These are phyloP conservation scores for Heliosperma pusillum DNA, from an alignment of 148 eudicot genomes.

Conservation along the genomic window DNA sequence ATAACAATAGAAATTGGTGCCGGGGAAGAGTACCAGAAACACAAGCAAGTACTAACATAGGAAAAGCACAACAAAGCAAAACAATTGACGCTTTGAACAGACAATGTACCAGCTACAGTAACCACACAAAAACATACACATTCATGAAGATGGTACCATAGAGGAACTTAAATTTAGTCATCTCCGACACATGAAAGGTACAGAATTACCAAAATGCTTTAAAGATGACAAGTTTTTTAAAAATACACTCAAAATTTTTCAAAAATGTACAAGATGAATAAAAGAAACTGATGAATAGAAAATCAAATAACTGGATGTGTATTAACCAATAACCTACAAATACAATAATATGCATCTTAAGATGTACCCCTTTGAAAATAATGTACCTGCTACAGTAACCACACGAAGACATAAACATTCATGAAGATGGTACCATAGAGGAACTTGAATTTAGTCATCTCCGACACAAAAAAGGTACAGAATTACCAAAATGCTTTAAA, in stretches of 20 bases:
- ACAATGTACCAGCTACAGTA: conserved; percentile 27
- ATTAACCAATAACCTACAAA: too few species aligned
- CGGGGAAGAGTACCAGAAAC: not conserved
- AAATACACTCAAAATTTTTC: too few species aligned
- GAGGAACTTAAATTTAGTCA: conserved; percentile 37
- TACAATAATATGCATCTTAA: too few species aligned
- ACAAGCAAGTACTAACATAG: not conserved
- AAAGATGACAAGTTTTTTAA: not conserved
- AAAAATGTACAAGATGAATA: too few species aligned
- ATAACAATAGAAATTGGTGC: not conserved
- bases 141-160: conserved; percentile 25
- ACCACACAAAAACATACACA: conserved; percentile 20
- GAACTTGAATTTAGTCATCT: conserved; percentile 39
- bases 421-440: conserved; percentile 24
- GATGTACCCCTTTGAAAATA: too few species aligned
- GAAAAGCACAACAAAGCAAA: not conserved
- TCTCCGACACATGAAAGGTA: conserved; percentile 58
- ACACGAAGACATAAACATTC: conserved; percentile 26
- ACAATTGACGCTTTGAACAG: not conserved
- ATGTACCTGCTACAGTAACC: conserved; percentile 13
- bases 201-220: conserved; percentile 6
- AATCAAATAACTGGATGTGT: too few species aligned
- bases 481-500: conserved; percentile 46
- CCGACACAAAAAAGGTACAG: conserved; percentile 49
- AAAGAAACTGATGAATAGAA: too few species aligned